A percentile compares a stretch with the other conserved stretches of the same genome.
phyloP scores from a whole-genome alignment of 1,139 yeast genomes.

The Saccharomyces hybrid region DNA sequence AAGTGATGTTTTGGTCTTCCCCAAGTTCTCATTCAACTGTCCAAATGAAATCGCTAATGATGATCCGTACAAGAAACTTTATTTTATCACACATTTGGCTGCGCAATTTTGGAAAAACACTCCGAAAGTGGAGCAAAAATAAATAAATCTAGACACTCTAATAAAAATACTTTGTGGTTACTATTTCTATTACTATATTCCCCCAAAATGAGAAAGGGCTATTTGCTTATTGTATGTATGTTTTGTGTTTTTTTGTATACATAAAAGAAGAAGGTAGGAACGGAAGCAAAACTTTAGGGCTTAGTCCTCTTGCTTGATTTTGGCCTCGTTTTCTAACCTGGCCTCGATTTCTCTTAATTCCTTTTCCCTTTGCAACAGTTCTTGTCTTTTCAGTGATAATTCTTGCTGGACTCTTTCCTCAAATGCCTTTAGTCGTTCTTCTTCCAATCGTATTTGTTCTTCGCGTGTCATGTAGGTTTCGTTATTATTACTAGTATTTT shows the following conservation, averaged over 20 bases:
- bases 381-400: constrained; percentile 73
- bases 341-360: constrained; percentile 80
- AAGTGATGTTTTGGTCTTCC: constrained; percentile 78
- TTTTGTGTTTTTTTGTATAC: not conserved
- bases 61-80: constrained; percentile 22
- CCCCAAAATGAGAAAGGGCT: not conserved
- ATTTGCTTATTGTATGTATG: not conserved
- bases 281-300: not conserved
- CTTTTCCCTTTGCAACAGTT: constrained; percentile 77
- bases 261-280: not conserved
- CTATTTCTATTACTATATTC: not conserved
- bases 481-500: constrained; percentile 7
- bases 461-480: constrained; percentile 59
- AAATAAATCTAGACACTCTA: not conserved
- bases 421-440: constrained; percentile 68
- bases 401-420: constrained; percentile 89
- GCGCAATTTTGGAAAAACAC: constrained; percentile 30
- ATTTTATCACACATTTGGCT: constrained; percentile 26
- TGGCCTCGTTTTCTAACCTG: constrained; percentile 51
- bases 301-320: constrained; percentile 15
- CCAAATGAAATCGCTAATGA: constrained; percentile 20
- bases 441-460: constrained; percentile 73
- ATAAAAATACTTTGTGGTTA: not conserved
- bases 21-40: constrained; percentile 60
- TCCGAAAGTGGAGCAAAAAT: constrained; percentile 21